Evolutionary conservation across 176 grass and related monocot species (phyloP).

Genomic region (Raddia distichophylla): DNA sequence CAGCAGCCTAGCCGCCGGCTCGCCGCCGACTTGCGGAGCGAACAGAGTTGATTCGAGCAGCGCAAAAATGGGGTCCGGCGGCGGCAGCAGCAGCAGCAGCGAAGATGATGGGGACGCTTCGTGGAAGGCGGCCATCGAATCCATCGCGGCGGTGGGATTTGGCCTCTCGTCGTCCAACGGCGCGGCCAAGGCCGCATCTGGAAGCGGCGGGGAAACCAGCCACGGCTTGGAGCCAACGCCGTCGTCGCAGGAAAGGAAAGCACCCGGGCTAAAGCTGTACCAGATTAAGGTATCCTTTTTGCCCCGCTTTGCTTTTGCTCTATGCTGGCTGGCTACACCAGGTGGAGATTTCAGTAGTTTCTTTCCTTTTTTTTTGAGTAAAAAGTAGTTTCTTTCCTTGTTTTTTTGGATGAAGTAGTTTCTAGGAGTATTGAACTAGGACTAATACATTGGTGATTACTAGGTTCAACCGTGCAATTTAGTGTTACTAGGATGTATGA

Average conservation of each 20-base stretch:
- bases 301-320: background rate
- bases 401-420: background rate
- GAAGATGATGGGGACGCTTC: conserved; percentile 82
- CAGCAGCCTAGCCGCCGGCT: background rate
- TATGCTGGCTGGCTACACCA: background rate
- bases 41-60: background rate
- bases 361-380: background rate
- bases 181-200: conserved; percentile 29
- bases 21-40: background rate
- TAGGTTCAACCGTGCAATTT: background rate
- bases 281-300: conserved; percentile 73
- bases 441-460: background rate
- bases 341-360: background rate
- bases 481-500: background rate
- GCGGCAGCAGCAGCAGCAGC: conserved; percentile 54
- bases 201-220: conserved; percentile 15
- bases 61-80: conserved; percentile 42
- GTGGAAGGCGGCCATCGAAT: conserved; percentile 84
- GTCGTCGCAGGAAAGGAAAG: conserved; percentile 33
- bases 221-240: conserved; percentile 31
- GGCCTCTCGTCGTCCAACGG: conserved; percentile 49
- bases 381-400: background rate
- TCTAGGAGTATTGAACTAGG: no score
- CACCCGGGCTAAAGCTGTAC: conserved; percentile 78
- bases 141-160: conserved; percentile 56